These are phyloP conservation scores for Paramarasmius palmivorus DNA, from an alignment of 1,284 basidiomycete species.

Conservation along the genomic window DNA sequence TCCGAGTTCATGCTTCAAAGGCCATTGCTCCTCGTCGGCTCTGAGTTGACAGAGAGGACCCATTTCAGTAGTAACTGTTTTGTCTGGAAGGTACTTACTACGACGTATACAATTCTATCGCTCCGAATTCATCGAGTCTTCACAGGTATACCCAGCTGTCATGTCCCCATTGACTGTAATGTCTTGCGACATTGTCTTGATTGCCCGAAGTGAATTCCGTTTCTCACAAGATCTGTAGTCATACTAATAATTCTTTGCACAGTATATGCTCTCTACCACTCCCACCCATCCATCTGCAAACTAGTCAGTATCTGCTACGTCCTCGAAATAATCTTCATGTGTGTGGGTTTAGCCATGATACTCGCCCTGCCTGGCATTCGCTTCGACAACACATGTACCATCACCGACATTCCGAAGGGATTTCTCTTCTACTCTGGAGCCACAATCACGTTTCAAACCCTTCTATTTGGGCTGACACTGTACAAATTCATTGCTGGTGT, in stretches of 20 bases:
- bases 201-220: constrained; percentile 3
- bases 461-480: constrained; percentile 35
- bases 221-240: background rate
- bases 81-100: background rate
- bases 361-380: constrained; percentile 4
- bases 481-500: constrained; percentile 29
- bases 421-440: constrained; percentile 18
- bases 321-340: constrained; percentile 5
- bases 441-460: constrained; percentile 33
- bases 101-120: background rate
- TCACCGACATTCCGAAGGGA: background rate
- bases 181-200: constrained; percentile 1
- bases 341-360: background rate
- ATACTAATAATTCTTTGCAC: background rate
- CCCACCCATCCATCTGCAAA: background rate
- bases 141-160: constrained; percentile 3
- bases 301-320: constrained; percentile 1
- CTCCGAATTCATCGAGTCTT: background rate
- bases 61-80: constrained; percentile 9
- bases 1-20: background rate
- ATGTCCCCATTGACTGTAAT: background rate
- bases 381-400: constrained; percentile 2
- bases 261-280: constrained; percentile 7
- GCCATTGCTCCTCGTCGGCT: constrained; percentile 10
- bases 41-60: constrained; percentile 2